Evolutionary conservation across 1,284 basidiomycete genomes (phyloP).

Genomic region (Pseudomicrostroma phylloplanum): DNA sequence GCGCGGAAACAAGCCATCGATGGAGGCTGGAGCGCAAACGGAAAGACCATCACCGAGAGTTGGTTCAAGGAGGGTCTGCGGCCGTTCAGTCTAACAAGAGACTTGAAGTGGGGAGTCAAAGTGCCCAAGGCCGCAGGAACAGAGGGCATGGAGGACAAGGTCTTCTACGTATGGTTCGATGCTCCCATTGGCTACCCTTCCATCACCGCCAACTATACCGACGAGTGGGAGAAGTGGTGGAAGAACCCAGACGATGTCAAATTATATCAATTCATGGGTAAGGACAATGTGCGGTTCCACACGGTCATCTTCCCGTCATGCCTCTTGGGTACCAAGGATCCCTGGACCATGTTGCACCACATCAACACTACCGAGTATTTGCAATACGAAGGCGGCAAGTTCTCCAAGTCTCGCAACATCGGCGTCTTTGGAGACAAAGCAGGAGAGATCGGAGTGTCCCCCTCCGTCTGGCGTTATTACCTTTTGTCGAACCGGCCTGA

Average conservation of each 20-base stretch:
- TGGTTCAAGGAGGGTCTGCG: conserved; percentile 79
- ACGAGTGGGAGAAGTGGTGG: conserved; percentile 98
- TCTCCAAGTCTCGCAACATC: conserved; percentile 93
- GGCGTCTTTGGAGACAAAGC: conserved; percentile 97
- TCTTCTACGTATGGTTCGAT: conserved; percentile 93
- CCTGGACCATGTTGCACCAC: conserved; percentile 92
- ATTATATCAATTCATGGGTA: conserved; percentile 92
- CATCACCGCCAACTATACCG: conserved; percentile 91
- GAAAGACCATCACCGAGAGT: conserved; percentile 84
- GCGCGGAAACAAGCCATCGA: conserved; percentile 70
- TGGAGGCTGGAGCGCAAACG: conserved; percentile 87
- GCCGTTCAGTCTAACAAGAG: conserved; percentile 85
- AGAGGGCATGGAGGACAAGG: conserved; percentile 82
- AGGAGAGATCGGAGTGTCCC: conserved; percentile 81
- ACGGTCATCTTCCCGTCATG: conserved; percentile 91
- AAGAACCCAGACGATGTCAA: conserved; percentile 83
- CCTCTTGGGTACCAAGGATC: conserved; percentile 77
- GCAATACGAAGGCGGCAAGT: conserved; percentile 98
- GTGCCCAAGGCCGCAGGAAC: conserved; percentile 59
- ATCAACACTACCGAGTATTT: conserved; percentile 94
- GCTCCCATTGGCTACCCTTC: conserved; percentile 95
- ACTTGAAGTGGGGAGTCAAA: conserved; percentile 93
- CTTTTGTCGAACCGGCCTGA: conserved; percentile 88
- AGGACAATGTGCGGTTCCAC: conserved; percentile 84
- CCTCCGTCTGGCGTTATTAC: conserved; percentile 97